Conservation (phyloP, 352 stramenopile species). For the Globisporangium nagaii region DNA sequence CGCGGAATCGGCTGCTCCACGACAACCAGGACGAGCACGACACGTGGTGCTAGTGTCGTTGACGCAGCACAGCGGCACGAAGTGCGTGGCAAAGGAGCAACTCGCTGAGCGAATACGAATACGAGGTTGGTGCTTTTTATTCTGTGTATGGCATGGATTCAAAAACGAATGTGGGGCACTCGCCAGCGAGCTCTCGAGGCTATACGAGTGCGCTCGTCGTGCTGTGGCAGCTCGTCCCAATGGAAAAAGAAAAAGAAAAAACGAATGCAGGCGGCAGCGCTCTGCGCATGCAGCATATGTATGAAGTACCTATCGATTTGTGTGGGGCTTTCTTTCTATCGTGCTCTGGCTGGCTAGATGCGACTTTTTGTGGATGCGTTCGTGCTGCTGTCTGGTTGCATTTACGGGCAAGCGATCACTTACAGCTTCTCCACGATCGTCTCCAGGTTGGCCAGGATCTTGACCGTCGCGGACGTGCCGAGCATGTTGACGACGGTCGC, state of each 20-base stretch:
- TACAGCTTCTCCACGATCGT: constrained; percentile 20
- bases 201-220: neutral
- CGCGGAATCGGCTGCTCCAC: neutral
- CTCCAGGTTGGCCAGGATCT: constrained; percentile 72
- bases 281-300: too few relatives aligned
- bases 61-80: too few relatives aligned
- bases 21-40: constrained; percentile 5
- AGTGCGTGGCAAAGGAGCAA: too few relatives aligned
- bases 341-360: neutral
- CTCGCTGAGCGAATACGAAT: too few relatives aligned
- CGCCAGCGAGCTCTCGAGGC: too few relatives aligned
- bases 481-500: constrained; percentile 80
- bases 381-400: too few relatives aligned
- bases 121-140: too few relatives aligned
- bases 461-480: constrained; percentile 76
- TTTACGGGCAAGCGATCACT: too few relatives aligned
- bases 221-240: neutral
- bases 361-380: too few relatives aligned
- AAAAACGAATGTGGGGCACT: too few relatives aligned
- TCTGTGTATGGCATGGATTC: too few relatives aligned
- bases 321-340: neutral
- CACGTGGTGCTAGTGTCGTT: constrained; percentile 11
- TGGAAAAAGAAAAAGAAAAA: neutral
- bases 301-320: neutral
- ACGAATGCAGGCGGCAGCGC: neutral